These are phyloP conservation scores for Rubus parviflorus DNA, from an alignment of 306 rosid genomes.

Conservation along the genomic window DNA sequence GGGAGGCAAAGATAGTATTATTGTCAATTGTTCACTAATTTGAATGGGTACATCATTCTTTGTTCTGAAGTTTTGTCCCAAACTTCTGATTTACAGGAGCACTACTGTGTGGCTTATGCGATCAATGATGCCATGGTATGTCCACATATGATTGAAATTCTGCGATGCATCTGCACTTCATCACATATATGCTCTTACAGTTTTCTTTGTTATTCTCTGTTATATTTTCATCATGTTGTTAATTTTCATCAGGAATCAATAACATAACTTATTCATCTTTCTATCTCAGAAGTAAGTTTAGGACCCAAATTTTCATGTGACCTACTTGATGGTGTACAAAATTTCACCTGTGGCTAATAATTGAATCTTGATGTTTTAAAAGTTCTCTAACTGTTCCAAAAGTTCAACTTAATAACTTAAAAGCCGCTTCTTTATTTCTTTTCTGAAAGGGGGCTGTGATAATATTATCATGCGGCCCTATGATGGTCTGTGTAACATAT, in stretches of 20 bases:
- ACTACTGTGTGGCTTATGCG: slow-evolving; percentile 93
- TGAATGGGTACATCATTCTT: slow-evolving; percentile 18
- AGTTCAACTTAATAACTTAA: background rate
- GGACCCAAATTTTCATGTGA: background rate
- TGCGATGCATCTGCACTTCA: background rate
- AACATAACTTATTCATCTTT: background rate
- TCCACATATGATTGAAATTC: slow-evolving; percentile 1
- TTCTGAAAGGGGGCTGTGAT: background rate
- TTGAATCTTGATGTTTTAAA: background rate
- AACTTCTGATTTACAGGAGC: slow-evolving; percentile 76
- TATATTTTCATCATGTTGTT: background rate
- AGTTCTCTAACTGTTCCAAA: background rate
- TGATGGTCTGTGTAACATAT: background rate
- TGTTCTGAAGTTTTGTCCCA: slow-evolving; percentile 20
- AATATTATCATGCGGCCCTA: background rate
- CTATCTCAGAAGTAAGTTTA: background rate
- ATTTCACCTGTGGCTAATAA: background rate
- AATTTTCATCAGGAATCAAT: background rate
- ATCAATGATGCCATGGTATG: slow-evolving; percentile 87
- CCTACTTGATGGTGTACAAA: background rate
- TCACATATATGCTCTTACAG: background rate
- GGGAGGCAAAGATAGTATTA: background rate
- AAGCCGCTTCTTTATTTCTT: background rate
- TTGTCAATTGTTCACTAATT: background rate
- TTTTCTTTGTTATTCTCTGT: no score